These are phyloP conservation scores for Phylloporus gajari DNA, from an alignment of 1,284 basidiomycete species.

Conservation along the genomic window DNA sequence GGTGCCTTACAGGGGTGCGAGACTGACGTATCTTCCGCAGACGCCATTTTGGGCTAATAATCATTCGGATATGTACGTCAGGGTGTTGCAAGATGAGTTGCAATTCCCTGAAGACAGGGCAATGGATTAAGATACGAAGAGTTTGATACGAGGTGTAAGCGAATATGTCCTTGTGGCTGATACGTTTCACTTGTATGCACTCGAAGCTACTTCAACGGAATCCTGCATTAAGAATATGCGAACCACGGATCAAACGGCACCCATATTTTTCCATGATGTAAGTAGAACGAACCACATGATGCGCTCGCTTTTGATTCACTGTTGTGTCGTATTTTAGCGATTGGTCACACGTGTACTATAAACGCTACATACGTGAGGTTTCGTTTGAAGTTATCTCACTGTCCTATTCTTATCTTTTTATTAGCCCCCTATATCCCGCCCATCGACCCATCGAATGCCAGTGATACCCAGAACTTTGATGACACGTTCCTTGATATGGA, in stretches of 20 bases:
- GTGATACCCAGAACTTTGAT: conserved; percentile 98
- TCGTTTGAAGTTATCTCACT: conserved; percentile 15
- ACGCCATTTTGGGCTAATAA: conserved; percentile 95
- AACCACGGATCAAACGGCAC: conserved; percentile 92
- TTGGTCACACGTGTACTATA: conserved; percentile 93
- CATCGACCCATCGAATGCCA: conserved; percentile 91
- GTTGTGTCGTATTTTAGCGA: conserved; percentile 62
- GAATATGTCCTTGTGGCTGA: conserved; percentile 7
- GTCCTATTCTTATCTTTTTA: conserved; percentile 19
- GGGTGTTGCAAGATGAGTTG: conserved; percentile 88
- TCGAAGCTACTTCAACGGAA: conserved; percentile 88
- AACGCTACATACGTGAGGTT: conserved; percentile 87
- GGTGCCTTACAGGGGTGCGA: conserved; percentile 16
- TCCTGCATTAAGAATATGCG: conserved; percentile 89
- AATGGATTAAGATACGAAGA: conserved; percentile 94
- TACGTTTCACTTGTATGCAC: conserved; percentile 28
- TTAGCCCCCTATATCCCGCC: conserved; percentile 96
- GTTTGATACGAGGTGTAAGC: conserved; percentile 91
- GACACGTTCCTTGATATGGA: conserved; percentile 96
- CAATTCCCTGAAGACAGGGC: conserved; percentile 89
- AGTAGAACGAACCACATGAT: conserved; percentile 44
- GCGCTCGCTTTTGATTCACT: conserved; percentile 21
- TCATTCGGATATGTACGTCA: conserved; percentile 94
- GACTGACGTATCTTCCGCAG: conserved; percentile 53
- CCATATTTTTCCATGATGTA: conserved; percentile 97